These are phyloP conservation scores for Arabis hirsuta DNA, from an alignment of 345 rosid genomes.

Conservation along the genomic window DNA sequence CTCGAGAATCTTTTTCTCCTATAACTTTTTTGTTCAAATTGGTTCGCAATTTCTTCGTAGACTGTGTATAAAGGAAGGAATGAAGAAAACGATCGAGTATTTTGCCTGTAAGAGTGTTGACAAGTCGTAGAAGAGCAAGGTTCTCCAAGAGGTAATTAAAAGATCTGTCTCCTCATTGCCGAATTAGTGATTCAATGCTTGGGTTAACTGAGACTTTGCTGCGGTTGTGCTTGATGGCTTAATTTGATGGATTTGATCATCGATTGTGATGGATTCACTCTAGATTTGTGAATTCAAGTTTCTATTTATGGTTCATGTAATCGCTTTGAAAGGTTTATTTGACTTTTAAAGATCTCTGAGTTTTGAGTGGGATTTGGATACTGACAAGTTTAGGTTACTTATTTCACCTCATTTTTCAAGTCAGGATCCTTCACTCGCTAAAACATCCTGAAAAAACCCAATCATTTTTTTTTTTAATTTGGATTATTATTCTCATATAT, in stretches of 20 bases:
- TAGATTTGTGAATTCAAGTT: slow-evolving; percentile 29
- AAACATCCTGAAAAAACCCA: too few species aligned
- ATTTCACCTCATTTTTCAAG: too few species aligned
- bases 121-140: slow-evolving; percentile 85
- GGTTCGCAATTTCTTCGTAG: slow-evolving; percentile 41
- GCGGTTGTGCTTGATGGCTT: neutral
- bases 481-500: too few species aligned
- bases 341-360: slow-evolving; percentile 5
- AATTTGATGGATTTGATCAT: neutral
- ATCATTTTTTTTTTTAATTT: too few species aligned
- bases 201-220: neutral
- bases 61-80: slow-evolving; percentile 94
- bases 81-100: slow-evolving; percentile 97
- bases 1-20: neutral
- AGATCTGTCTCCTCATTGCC: slow-evolving; percentile 8
- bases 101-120: slow-evolving; percentile 95
- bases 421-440: too few species aligned
- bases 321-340: slow-evolving; percentile 14
- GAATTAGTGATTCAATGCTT: slow-evolving; percentile 14
- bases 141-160: slow-evolving; percentile 98
- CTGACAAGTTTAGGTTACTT: neutral
- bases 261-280: slow-evolving; percentile 14
- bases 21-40: neutral
- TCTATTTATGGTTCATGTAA: slow-evolving; percentile 38
- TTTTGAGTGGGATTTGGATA: neutral